Percentiles rank a stretch among this genome's conserved stretches.
These are phyloP conservation scores for Aspergillus sp. DNA, from an alignment of 2,329 filamentous ascomycete species.

Conservation along the genomic window DNA sequence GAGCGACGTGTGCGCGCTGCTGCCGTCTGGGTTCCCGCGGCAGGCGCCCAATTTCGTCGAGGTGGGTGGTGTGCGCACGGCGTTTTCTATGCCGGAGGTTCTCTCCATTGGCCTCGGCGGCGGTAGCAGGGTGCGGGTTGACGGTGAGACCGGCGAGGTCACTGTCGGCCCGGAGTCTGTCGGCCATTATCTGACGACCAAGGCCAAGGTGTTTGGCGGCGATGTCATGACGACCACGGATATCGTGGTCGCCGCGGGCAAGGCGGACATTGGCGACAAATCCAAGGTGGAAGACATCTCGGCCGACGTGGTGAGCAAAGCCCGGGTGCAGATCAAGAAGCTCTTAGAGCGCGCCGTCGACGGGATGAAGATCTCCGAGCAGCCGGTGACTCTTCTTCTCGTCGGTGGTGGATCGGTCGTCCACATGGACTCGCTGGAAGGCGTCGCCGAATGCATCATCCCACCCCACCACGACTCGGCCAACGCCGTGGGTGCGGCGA, in stretches of 20 bases:
- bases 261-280: neutral
- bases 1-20: conserved; percentile 58
- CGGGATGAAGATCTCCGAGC: conserved; percentile 56
- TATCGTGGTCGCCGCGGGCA: conserved; percentile 35
- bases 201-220: conserved; percentile 56
- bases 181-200: conserved; percentile 49
- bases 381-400: conserved; percentile 52
- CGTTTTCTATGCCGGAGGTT: conserved; percentile 59
- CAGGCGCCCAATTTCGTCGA: conserved; percentile 60
- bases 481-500: conserved; percentile 62
- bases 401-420: conserved; percentile 60
- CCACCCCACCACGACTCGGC: conserved; percentile 56
- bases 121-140: conserved; percentile 46
- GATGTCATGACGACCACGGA: conserved; percentile 54
- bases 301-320: conserved; percentile 10
- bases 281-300: neutral
- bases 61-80: conserved; percentile 59
- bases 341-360: conserved; percentile 55
- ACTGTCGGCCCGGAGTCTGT: conserved; percentile 59
- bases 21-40: conserved; percentile 60
- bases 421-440: conserved; percentile 48
- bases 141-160: conserved; percentile 22
- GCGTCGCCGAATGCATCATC: conserved; percentile 51
- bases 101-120: conserved; percentile 58
- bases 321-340: conserved; percentile 40